Conservation (phyloP, 768 basidiomycete species). For the Candolleomyces efflorescens region DNA sequence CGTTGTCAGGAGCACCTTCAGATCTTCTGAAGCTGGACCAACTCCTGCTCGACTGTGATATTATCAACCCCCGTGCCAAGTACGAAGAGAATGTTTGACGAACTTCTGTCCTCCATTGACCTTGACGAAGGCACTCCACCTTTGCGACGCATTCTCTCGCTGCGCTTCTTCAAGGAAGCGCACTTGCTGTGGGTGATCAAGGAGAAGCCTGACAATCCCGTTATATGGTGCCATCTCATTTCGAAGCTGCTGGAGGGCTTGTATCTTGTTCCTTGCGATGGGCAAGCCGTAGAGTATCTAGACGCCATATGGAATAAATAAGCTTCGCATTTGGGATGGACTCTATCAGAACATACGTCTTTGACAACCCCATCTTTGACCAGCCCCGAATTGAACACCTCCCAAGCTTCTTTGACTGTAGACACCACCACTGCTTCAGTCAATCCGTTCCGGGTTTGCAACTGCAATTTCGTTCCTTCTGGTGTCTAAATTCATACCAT, state of each 20-base stretch:
- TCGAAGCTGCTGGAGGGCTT: conserved; percentile 60
- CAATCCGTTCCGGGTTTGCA: conserved; percentile 47
- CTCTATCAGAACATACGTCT: conserved; percentile 51
- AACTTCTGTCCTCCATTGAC: conserved; percentile 76
- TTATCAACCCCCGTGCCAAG: conserved; percentile 11
- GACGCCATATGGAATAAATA: background rate
- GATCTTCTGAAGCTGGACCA: conserved; percentile 44
- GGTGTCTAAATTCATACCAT: conserved; percentile 45
- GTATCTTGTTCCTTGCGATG: conserved; percentile 62
- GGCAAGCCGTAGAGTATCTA: conserved; percentile 85
- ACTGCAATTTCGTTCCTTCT: conserved; percentile 71
- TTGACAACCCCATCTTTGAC: conserved; percentile 70
- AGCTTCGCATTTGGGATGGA: conserved; percentile 1
- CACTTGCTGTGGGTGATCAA: conserved; percentile 77
- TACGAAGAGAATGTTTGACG: conserved; percentile 18
- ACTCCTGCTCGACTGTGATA: conserved; percentile 68
- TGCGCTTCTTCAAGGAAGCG: conserved; percentile 60
- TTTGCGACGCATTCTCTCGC: conserved; percentile 29
- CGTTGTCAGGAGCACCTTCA: conserved; percentile 49
- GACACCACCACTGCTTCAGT: conserved; percentile 71
- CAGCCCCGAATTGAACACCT: conserved; percentile 61
- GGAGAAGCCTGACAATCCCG: conserved; percentile 60
- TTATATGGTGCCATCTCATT: conserved; percentile 50
- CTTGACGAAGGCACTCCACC: conserved; percentile 81
- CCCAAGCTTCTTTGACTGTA: conserved; percentile 82